Percentiles rank a stretch among this genome's conserved stretches.
Conservation (phyloP, 2,329 filamentous ascomycete species). For the Salinomyces thailandicus region DNA sequence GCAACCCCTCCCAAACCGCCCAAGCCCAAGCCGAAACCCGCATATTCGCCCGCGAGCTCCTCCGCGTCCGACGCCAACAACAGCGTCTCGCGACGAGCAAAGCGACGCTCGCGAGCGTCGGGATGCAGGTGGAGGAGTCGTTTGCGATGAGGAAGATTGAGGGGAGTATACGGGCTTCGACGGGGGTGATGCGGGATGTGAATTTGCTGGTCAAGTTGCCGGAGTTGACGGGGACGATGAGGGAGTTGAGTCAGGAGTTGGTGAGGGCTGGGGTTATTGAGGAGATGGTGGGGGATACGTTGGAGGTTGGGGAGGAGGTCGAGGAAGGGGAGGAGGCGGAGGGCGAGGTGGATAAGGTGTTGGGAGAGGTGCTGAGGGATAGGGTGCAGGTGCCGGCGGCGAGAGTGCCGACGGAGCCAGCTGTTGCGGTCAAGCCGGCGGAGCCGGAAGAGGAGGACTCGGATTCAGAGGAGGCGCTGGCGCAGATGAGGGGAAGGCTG, state of each 20-base stretch:
- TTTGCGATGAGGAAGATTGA: conserved; percentile 95
- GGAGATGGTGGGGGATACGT: conserved; percentile 83
- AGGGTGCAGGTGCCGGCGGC: conserved; percentile 56
- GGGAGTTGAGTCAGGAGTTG: conserved; percentile 73
- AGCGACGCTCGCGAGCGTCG: conserved; percentile 82
- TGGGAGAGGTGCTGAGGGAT: conserved; percentile 83
- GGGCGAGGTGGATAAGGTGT: conserved; percentile 79
- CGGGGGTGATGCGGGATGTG: conserved; percentile 94
- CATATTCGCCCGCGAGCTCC: conserved; percentile 77
- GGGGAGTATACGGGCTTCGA: conserved; percentile 73
- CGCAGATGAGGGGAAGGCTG: conserved; percentile 84
- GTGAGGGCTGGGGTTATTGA: conserved; percentile 95
- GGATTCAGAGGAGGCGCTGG: conserved; percentile 79
- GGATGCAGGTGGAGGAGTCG: conserved; percentile 96
- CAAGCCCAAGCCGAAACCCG: conserved; percentile 77
- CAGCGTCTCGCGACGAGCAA: conserved; percentile 72
- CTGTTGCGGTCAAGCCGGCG: conserved; percentile 30
- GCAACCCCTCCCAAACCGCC: conserved; percentile 64
- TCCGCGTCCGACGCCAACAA: conserved; percentile 67
- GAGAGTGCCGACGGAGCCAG: conserved; percentile 32
- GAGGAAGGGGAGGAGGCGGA: conserved; percentile 63
- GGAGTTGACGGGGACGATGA: conserved; percentile 81
- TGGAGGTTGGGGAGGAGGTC: conserved; percentile 63
- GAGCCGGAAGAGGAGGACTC: conserved; percentile 59
- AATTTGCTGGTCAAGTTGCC: conserved; percentile 76